Base-by-base conservation (phyloP, 1,139 yeast species). In the Hyphopichia pseudoburtonii region DNA sequence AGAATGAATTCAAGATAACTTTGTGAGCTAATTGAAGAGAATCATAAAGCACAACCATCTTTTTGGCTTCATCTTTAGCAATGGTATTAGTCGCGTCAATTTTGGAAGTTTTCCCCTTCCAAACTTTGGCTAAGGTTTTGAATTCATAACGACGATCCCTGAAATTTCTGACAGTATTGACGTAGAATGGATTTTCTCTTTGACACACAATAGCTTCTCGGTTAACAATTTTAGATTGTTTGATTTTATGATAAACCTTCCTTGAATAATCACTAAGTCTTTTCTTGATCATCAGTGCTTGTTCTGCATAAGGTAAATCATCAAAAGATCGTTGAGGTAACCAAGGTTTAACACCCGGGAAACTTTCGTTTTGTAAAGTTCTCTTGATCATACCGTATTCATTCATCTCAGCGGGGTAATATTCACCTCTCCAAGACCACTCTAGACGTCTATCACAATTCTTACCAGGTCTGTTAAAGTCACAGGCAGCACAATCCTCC, bases 351-450 rank as follows among this genome's bases (percentile, higher is more conserved):
- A 69, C 64, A 15, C 82, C 76, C 0, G 95, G 90, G 50, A 89
- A 89, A 0, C 73, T 65, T 57, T 92, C 97, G 50, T 78, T 80
- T 48, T 84, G 87, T 25, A 92, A 63, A 0, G 96, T 84, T 55
- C 94, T 75, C 56, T 86, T 86, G 35, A 92, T 81, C 95, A 90
- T 86, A 42, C 83, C 78, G 56, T 92, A 92, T 53, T 94, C 98
- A 51, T 86, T 89, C 78, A 81, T 82, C 56, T 87, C 84, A 0
- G 97, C 89, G 0, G 98, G 98, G 47, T 73, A 85, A 51, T 74
- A 94, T 52, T 94, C 98, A 39, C 97, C 99, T 68, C 98, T 81
- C 98, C 99, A 94, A 3, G 96, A 76, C 99, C 99, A 94, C 0
- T 92, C 88, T 40, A 94, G 66, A 42, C 94, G 69, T 56, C 98